Conservation (phyloP, 345 rosid genomes). For the Citrus mangshanensis region DNA sequence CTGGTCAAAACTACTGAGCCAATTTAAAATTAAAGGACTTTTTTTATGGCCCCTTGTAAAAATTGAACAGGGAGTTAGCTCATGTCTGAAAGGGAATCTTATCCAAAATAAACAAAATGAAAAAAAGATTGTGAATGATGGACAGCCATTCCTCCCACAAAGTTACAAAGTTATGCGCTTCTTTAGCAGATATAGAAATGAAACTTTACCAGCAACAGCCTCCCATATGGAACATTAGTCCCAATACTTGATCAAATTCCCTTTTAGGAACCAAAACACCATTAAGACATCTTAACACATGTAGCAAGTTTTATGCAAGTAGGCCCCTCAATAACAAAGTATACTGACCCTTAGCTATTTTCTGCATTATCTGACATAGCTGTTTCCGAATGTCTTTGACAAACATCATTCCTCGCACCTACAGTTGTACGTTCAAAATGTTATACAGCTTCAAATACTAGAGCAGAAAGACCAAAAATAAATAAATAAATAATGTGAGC, state of each 20-base stretch:
- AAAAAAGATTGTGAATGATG: neutral
- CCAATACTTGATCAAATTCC: neutral
- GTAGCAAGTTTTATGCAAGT: neutral
- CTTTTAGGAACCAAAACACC: neutral
- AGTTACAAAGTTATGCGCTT: neutral
- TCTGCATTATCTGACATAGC: slow-evolving; percentile 86
- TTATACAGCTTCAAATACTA: slow-evolving; percentile 2
- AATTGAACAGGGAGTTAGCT: neutral
- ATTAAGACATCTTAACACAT: neutral
- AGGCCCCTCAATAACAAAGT: slow-evolving; percentile 11
- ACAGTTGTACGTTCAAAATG: slow-evolving; percentile 9
- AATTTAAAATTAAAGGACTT: neutral
- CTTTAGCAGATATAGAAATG: neutral
- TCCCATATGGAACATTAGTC: neutral
- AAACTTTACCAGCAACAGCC: neutral
- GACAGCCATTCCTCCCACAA: neutral
- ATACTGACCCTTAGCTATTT: slow-evolving; percentile 69
- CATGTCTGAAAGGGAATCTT: neutral
- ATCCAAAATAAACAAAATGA: neutral
- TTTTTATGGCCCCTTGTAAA: neutral
- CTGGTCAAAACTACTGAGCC: neutral
- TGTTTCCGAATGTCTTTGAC: slow-evolving; percentile 90
- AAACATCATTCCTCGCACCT: slow-evolving; percentile 95
- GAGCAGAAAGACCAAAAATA: neutral
- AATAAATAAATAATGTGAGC: neutral